Base-by-base conservation (phyloP, 1,139 yeast species). In the Maudiozyma humilis region DNA sequence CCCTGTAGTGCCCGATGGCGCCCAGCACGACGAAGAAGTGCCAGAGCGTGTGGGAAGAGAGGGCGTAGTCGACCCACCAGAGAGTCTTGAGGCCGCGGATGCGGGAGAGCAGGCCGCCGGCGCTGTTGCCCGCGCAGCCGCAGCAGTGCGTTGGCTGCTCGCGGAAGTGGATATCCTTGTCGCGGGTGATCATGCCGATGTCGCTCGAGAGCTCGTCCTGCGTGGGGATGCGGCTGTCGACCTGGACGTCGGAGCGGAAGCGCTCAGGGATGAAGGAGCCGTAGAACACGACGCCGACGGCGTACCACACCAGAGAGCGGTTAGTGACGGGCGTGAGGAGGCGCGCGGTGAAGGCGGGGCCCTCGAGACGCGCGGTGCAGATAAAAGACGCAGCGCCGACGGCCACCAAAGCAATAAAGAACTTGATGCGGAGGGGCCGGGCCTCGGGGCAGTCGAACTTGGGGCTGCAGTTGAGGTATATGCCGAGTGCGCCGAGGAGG, bases 251-350 rank as follows among this genome's bases (percentile, higher is more conserved):
- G 34, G 77, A 70, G 68, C 93, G 73, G 74, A 86, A 85, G 52
- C 94, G 75, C 66, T 91, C 98, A 1, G 98, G 98, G 41, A 89
- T 78, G 46, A 88, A 72, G 3, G 87, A 77, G 10, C 95, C 95
- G 62, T 91, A 91, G 57, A 89, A 85, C 1, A 83, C 76, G 13
- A 89, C 95, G 5, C 98, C 98, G 1, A 76, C 57, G 54, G 79
- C 66, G 59, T 91, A 91, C 78, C 91, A 83, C 4, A 72, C 65
- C 46, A 88, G 72, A 48, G 63, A 57, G 40, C 53, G 59, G 41
- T 49, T 52, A 8, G 59, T 50, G 12, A 62, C 52, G 4, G 62
- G 61, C 3, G 51, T 40, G 36, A 60, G 55, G 44, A 59, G 40
- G 36, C 47, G 52, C 32, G 77, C 56, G 0, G 93, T 71, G 34